Base-by-base conservation (phyloP, 306 rosid genomes). In the Hylodesmum podocarpum region DNA sequence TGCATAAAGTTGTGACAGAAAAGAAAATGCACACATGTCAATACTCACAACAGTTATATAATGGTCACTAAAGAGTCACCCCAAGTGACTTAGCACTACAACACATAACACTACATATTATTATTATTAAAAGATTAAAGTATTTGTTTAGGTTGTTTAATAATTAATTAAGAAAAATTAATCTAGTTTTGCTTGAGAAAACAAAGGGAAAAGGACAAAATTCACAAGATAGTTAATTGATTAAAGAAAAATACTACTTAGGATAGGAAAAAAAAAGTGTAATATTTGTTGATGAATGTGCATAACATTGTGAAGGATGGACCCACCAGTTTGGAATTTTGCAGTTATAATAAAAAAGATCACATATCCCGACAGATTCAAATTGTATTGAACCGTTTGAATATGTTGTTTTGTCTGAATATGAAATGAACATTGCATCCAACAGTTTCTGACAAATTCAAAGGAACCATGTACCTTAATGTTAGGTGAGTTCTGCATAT, bases 281-380 rank as follows among this genome's bases (percentile, higher is more conserved):
- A 36, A 74, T 67, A 24, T 39, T 33, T 69, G 28, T 68, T 40
- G 76, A 57, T 55, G 51, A 80, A 63, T 58, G 81, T 73, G 82
- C 40, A 78, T 16, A 43, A 83, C 15, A 57, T 39, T 75, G 78
- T 54, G 25, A 64, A 70, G 51, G 8, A 75, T 70, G 76, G 83
- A 78, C 68, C 81, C 89, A 79, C 58, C 8, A 80, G 83, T 77
- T 50, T 36, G n/a, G n/a, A n/a, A n/a, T n/a, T 63, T 47, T 29
- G 40, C 70, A 33, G 31, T 57, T 53, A 11, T 58, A 58, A 70
- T 31, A 55, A 54, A 37, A n/a, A n/a, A 58, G 41, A 76, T 46
- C 81, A 15, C 77, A 25, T 71, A 34, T 75, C 44, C 33, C 81
- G 44, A 62, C 62, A 75, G 34, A 75, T 81, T 81, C 78, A 69